These are phyloP conservation scores for Echinochloa phyllopogon DNA, from an alignment of 176 grass and related monocot species.

Conservation along the genomic window DNA sequence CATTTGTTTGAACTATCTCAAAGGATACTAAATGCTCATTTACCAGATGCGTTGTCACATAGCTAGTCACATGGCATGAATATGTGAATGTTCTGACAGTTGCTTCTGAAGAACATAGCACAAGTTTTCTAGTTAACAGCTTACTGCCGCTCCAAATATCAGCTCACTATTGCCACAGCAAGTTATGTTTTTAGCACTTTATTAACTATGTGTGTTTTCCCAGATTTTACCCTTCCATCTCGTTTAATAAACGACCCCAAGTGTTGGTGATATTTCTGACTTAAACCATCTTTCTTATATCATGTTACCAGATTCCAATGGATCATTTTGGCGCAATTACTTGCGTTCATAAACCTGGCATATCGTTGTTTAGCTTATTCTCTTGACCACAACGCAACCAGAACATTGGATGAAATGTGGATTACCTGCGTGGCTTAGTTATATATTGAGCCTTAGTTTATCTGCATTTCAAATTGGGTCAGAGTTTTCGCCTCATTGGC, in stretches of 20 bases:
- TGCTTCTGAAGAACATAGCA: background rate
- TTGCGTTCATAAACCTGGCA: background rate
- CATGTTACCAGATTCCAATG: background rate
- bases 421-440: background rate
- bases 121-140: background rate
- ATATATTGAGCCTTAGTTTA: background rate
- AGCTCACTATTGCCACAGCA: background rate
- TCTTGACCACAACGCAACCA: background rate
- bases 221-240: background rate
- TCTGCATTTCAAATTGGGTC: too few species aligned
- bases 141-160: background rate
- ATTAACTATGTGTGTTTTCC: background rate
- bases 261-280: background rate
- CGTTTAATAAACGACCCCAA: background rate
- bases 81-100: background rate
- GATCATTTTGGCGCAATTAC: background rate
- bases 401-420: background rate
- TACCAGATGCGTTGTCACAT: too few species aligned
- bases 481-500: too few species aligned
- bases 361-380: background rate
- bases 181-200: background rate
- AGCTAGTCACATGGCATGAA: too few species aligned
- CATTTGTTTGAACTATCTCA: background rate
- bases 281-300: background rate
- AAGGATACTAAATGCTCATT: background rate